phyloP scores from a whole-genome alignment of 2,329 filamentous ascomycete species.

The Cercospora zeina region DNA sequence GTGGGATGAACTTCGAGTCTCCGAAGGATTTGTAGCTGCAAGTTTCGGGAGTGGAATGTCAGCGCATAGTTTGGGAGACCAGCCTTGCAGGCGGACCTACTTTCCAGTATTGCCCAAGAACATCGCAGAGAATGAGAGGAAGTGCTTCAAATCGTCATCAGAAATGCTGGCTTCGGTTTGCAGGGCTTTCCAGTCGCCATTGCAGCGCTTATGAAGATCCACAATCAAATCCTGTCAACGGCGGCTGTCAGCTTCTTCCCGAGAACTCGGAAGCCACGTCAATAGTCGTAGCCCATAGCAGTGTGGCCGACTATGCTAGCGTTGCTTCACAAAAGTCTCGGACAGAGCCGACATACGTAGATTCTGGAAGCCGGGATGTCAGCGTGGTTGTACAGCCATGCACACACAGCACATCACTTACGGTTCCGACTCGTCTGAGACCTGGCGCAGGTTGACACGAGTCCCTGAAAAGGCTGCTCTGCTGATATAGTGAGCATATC shows the following conservation, averaged over 20 bases:
- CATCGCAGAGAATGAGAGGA: constrained; percentile 47
- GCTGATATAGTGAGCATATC: constrained; percentile 87
- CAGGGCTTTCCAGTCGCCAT: constrained; percentile 52
- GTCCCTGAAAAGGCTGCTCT: constrained; percentile 54
- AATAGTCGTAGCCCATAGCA: background rate
- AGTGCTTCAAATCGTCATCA: constrained; percentile 44
- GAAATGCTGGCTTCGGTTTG: constrained; percentile 47
- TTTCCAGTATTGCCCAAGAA: constrained; percentile 59
- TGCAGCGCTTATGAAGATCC: constrained; percentile 49
- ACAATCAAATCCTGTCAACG: constrained; percentile 58
- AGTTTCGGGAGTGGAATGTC: background rate
- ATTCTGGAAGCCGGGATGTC: background rate
- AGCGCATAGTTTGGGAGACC: background rate
- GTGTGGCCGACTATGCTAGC: background rate
- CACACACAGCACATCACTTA: background rate
- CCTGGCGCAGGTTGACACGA: constrained; percentile 55
- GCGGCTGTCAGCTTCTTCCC: background rate
- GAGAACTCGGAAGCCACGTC: background rate
- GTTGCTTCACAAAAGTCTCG: background rate
- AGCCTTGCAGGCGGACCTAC: constrained; percentile 37
- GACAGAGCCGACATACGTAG: constrained; percentile 2
- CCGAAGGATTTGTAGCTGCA: constrained; percentile 25
- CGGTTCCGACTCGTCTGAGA: constrained; percentile 53
- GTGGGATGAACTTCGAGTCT: constrained; percentile 55
- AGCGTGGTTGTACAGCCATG: background rate